phyloP scores from a whole-genome alignment of 2,329 filamentous ascomycete genomes.

The Aurifilum marmelostoma region DNA sequence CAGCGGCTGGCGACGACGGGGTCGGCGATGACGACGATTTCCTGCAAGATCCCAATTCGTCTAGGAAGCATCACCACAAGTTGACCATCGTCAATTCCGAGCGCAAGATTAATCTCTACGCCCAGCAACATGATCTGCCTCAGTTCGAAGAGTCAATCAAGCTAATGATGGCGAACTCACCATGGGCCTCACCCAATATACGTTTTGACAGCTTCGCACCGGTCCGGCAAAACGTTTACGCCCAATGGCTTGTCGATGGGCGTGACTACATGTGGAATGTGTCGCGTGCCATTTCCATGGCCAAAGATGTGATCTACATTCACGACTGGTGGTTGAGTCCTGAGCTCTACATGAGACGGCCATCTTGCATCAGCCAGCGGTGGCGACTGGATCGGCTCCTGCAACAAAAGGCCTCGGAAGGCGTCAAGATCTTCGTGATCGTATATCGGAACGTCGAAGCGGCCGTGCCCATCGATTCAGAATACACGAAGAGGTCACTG shows the following conservation, averaged over 20 bases:
- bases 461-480: slow-evolving; percentile 95
- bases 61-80: slow-evolving; percentile 69
- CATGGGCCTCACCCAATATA: slow-evolving; percentile 76
- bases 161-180: slow-evolving; percentile 80
- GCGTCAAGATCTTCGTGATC: slow-evolving; percentile 97
- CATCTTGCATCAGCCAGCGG: slow-evolving; percentile 94
- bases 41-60: slow-evolving; percentile 38
- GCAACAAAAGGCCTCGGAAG: slow-evolving; percentile 91
- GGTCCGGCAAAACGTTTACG: slow-evolving; percentile 82
- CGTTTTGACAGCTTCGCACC: slow-evolving; percentile 94
- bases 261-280: slow-evolving; percentile 99
- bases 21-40: slow-evolving; percentile 36
- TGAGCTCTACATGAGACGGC: slow-evolving; percentile 91
- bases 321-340: slow-evolving; percentile 99
- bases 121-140: slow-evolving; percentile 81
- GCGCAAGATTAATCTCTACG: slow-evolving; percentile 86
- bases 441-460: slow-evolving; percentile 98
- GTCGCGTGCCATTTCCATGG: slow-evolving; percentile 94
- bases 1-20: slow-evolving; percentile 8
- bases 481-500: slow-evolving; percentile 96
- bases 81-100: slow-evolving; percentile 90
- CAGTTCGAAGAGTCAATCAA: slow-evolving; percentile 94
- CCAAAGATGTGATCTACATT: slow-evolving; percentile 96
- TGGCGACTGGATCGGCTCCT: slow-evolving; percentile 93
- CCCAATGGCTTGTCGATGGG: slow-evolving; percentile 95